Evolutionary conservation across 2,329 filamentous ascomycete species (phyloP), one percentile per base, ranked within the genome.

Genomic region (Teratosphaeria viscida): DNA sequence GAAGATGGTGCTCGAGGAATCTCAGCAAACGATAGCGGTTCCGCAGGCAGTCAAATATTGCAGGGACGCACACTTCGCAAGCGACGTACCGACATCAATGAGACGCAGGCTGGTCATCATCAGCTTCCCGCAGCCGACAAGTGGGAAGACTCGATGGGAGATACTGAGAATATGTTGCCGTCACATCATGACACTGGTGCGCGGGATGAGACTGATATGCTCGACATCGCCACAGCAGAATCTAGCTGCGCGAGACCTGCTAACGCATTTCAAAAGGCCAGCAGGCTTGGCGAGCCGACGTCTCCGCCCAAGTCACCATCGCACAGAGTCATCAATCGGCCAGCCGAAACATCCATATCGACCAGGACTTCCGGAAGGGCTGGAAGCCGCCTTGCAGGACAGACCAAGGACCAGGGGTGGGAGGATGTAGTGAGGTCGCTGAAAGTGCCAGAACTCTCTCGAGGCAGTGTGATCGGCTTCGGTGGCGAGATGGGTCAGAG

Each of bases 401-500:
- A 61, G n/a, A 56, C 64, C 7, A 37, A 26, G 5, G 62, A 63
- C 55, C 29, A 59, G 52, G 58, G 37, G 19, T 16, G 35, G 19
- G 47, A 55, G 29, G 27, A 64, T 54, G 64, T 59, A 6, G 23
- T 67, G 23, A 57, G 63, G 35, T 49, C 59, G 2, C 70, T 68
- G 43, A 34, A 61, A 52, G 23, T 63, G 5, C 68, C 69, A 1
- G 60, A 64, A 5, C 26, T 65, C n/a, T 66, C 63, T 37, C 43
- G 59, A 6, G 65, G 61, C 11, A 67, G 66, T 58, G 58, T 61
- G 10, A 60, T 70, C 8, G 64, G 57, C 37, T 71, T 67, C 58
- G 65, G 64, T 56, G 61, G 2, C 64, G 67, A 11, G 10, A 34
- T 12, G 32, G 64, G 27, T 52, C 61, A 76, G 57, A 71, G 76